Percentiles rank a stretch among this genome's conserved stretches.
Conservation (phyloP, 805 yeast species). For the Grigorovia yakushimaensis region DNA sequence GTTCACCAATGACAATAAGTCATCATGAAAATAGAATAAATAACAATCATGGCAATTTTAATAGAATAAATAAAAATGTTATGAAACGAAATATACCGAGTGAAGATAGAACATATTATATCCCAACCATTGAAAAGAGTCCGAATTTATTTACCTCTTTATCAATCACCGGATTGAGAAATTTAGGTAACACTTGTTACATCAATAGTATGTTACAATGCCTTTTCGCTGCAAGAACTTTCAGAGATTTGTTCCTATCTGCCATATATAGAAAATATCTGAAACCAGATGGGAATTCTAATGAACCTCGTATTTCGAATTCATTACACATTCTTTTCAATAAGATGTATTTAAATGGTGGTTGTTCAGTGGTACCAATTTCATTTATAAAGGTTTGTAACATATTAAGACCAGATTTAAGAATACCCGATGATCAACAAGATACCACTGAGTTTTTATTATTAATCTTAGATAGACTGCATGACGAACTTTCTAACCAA, state of each 20-base stretch:
- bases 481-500: slow-evolving; percentile 48
- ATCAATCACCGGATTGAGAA: slow-evolving; percentile 52
- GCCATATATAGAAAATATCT: slow-evolving; percentile 36
- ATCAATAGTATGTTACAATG: slow-evolving; percentile 68
- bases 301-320: slow-evolving; percentile 27
- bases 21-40: background rate
- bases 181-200: slow-evolving; percentile 68
- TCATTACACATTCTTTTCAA: slow-evolving; percentile 46
- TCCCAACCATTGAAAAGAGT: slow-evolving; percentile 33
- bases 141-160: slow-evolving; percentile 33
- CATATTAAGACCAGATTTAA: slow-evolving; percentile 51
- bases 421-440: slow-evolving; percentile 68
- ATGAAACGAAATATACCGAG: no score
- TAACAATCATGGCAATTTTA: background rate
- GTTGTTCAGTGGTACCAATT: slow-evolving; percentile 54
- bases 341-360: slow-evolving; percentile 50
- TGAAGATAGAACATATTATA: slow-evolving; percentile 10
- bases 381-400: slow-evolving; percentile 47
- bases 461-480: slow-evolving; percentile 55
- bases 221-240: slow-evolving; percentile 43
- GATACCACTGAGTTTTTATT: slow-evolving; percentile 72
- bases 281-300: slow-evolving; percentile 19
- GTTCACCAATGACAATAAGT: background rate
- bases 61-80: background rate
- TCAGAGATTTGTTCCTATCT: slow-evolving; percentile 41